Base-by-base conservation (phyloP, 768 basidiomycete species). In the Sutorius australiensis region DNA sequence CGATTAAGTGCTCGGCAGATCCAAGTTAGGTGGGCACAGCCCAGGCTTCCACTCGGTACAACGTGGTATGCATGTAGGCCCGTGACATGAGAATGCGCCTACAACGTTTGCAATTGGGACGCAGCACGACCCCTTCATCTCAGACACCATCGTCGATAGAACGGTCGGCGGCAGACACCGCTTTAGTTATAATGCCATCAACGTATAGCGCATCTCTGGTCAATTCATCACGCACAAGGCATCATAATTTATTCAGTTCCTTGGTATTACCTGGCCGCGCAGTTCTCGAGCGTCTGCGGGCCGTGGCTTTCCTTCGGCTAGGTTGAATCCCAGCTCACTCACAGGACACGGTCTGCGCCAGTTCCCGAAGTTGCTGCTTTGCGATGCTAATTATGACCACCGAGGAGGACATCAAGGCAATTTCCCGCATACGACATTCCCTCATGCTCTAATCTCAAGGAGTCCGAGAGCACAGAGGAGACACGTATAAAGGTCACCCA, bases 271-370 rank as follows among this genome's bases (percentile, higher is more conserved):
- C 48, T 51, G 13, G n/a, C 52, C 51, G 49, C 44, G 50, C 50
- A 45, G 48, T 56, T 59, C 50, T 56, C 50, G 52, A 67, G 62
- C 51, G 17, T 43, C 49, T 54, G 30, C 49, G 44, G 56, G 36
- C 67, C 62, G 62, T 67, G 51, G 53, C 45, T 57, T 58, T 56
- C 44, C 38, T 46, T 63, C 60, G 62, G 59, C 39, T 60, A 57
- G 54, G 51, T 56, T 53, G 48, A 54, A 53, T 64, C 61, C 46
- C 57, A 61, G 54, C 56, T 53, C 54, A 36, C 48, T 52, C 55
- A 60, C 65, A 62, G 55, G 54, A 37, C 51, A 31, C 47, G 38
- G 47, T 59, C 55, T 39, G 33, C 40, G 41, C 46, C 46, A 49
- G 55, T 59, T 56, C 63, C 52, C 44, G 65, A 64, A 54, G 34